Conservation (phyloP, 2,329 filamentous ascomycete species). For the Nothopassalora personata region DNA sequence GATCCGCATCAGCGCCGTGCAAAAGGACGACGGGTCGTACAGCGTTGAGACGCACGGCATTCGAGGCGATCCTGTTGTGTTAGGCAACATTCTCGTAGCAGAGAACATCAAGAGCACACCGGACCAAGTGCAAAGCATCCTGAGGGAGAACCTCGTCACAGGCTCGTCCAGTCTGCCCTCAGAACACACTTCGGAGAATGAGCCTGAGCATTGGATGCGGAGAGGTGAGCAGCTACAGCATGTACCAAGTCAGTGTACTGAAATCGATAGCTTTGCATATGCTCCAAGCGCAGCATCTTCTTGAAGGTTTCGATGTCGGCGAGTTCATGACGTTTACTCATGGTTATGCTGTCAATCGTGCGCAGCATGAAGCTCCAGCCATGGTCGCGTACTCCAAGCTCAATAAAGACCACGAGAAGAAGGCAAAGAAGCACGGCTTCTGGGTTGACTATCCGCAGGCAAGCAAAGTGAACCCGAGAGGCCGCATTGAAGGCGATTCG, state of each 20-base stretch:
- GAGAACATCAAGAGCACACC: slow-evolving; percentile 12
- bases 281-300: slow-evolving; percentile 6
- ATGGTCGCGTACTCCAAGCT: slow-evolving; percentile 13
- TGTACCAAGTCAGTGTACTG: neutral
- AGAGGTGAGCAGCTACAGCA: slow-evolving; percentile 1
- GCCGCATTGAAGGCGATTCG: slow-evolving; percentile 4
- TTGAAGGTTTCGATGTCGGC: slow-evolving; percentile 13
- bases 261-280: slow-evolving; percentile 9
- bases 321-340: slow-evolving; percentile 17
- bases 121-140: slow-evolving; percentile 6
- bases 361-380: slow-evolving; percentile 5
- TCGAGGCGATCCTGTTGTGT: slow-evolving; percentile 4
- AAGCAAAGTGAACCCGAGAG: neutral
- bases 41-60: slow-evolving; percentile 1
- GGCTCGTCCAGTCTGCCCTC: slow-evolving; percentile 5
- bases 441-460: slow-evolving; percentile 14
- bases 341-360: slow-evolving; percentile 12
- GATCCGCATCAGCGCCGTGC: slow-evolving; percentile 5
- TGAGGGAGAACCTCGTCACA: slow-evolving; percentile 7
- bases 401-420: slow-evolving; percentile 12
- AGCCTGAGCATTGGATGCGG: slow-evolving; percentile 14
- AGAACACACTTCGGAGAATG: slow-evolving; percentile 3
- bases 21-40: slow-evolving; percentile 8
- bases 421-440: slow-evolving; percentile 9
- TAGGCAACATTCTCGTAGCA: slow-evolving; percentile 14